Base-by-base conservation (phyloP, 352 stramenopile genomes). In the Pythium periplocum region DNA sequence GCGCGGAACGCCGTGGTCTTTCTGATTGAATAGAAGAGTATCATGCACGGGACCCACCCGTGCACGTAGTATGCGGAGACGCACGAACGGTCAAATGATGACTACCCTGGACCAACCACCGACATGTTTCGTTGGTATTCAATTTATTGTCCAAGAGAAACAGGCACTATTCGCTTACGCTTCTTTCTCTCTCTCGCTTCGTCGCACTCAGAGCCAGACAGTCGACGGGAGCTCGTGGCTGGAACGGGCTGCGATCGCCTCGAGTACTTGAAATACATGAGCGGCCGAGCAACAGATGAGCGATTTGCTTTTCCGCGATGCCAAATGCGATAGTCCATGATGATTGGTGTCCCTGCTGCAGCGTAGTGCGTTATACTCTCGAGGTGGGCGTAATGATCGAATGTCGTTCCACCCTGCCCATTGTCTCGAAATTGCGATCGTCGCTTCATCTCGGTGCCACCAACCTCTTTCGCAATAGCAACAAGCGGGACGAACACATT, bases 311-410 rank as follows among this genome's bases (percentile, higher is more conserved):
- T 45, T 9, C 80, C 80, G 11, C 80, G 80, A 40, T 91, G 80
- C 80, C 80, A 91, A 17, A 89, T 72, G 30, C 80, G 73, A 41
- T 91, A 91, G 71, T 91, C 80, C 80, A 90, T 91, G 48, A 82
- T 39, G 1, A 89, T 44, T 0, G 78, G 75, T 33, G 74, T 89
- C 4, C 78, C 78, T 1, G 75, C 78, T 26, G 62, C 42, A n/a
- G 86, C 72, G 41, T 57, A 66, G 8, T 74, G 62, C n/a, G 64
- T 82, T 38, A 83, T 65, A 59, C 78, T 86, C 12, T 68, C 57
- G 6, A 87, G 48, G 43, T 83, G 59, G 11, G 47, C 53, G 55
- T 87, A 87, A 31, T 61, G 64, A 43, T 75, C 59, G 45, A 91
- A 89, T 6, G 67, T 47, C 12, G 69, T 51, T n/a, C 62, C 68